These are phyloP conservation scores for Arbutus unedo DNA, from an alignment of 148 eudicot species.

Conservation along the genomic window DNA sequence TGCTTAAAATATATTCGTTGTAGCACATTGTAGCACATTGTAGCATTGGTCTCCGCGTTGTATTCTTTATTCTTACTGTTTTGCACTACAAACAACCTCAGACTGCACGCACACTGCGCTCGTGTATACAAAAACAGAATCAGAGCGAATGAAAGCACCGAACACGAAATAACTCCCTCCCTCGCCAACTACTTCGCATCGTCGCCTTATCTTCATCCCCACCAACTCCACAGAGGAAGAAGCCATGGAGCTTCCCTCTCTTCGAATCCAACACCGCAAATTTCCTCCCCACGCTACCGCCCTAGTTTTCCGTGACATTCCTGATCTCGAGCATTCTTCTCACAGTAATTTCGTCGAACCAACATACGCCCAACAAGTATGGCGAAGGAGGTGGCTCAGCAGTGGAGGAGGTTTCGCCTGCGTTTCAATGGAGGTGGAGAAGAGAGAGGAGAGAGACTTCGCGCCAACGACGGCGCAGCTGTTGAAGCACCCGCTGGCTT, in stretches of 20 bases:
- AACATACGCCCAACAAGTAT: conserved; percentile 15
- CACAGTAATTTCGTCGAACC: conserved; percentile 18
- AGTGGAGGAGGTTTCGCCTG: conserved; percentile 36
- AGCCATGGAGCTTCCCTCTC: conserved; percentile 6
- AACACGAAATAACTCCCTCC: not conserved
- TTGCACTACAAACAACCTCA: too few relatives aligned
- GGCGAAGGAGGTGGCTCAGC: conserved; percentile 21
- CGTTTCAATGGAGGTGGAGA: conserved; percentile 32
- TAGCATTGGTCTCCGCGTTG: too few relatives aligned
- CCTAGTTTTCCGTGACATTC: conserved; percentile 37
- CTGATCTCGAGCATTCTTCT: conserved; percentile 32
- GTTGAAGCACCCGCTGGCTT: conserved; percentile 58
- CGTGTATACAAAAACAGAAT: too few relatives aligned
- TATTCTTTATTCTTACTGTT: too few relatives aligned
- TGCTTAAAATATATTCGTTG: too few relatives aligned
- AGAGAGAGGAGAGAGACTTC: conserved; percentile 39
- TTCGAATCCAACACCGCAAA: conserved; percentile 7
- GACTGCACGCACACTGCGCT: too few relatives aligned
- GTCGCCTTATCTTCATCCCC: not conserved
- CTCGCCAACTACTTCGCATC: not conserved
- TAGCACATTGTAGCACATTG: too few relatives aligned
- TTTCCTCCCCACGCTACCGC: conserved; percentile 12
- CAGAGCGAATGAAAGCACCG: too few relatives aligned
- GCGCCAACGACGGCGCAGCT: conserved; percentile 54
- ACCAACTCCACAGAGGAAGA: not conserved